Evolutionary conservation across 352 stramenopile species (phyloP).

Genomic region (Phytophthora fragariae): DNA sequence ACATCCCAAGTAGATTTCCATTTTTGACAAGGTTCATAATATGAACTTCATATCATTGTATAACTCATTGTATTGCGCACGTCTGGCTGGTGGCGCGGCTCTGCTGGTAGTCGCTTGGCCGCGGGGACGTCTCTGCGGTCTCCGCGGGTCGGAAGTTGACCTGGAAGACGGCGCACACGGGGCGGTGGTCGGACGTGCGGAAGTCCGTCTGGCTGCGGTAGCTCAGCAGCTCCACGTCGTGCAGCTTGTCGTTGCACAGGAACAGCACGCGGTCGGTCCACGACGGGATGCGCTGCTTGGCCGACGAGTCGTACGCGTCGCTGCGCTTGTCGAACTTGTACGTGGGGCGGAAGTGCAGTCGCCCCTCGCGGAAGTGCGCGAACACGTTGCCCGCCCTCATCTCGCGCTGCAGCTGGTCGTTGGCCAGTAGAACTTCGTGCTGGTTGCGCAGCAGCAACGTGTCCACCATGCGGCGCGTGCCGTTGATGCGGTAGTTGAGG

Average conservation of each 20-base stretch:
- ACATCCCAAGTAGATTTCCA: not conserved
- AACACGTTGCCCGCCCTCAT: slow-evolving; percentile 89
- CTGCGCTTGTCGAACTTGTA: slow-evolving; percentile 97
- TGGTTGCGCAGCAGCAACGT: slow-evolving; percentile 72
- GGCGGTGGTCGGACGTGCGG: slow-evolving; percentile 78
- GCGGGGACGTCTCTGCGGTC: slow-evolving; percentile 11
- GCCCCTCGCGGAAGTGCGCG: slow-evolving; percentile 89
- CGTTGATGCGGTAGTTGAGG: slow-evolving; percentile 95
- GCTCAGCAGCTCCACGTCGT: slow-evolving; percentile 63
- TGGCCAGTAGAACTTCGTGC: slow-evolving; percentile 81
- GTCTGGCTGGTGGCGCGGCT: slow-evolving; percentile 28
- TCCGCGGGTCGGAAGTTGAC: slow-evolving; percentile 43
- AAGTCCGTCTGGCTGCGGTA: slow-evolving; percentile 78
- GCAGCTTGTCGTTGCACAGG: slow-evolving; percentile 57
- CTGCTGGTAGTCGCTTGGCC: slow-evolving; percentile 4
- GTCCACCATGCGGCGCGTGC: slow-evolving; percentile 91
- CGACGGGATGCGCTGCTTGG: slow-evolving; percentile 95
- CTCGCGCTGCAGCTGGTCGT: slow-evolving; percentile 92
- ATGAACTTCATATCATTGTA: not conserved
- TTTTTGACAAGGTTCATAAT: not conserved
- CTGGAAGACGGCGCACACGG: slow-evolving; percentile 72
- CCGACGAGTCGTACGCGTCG: slow-evolving; percentile 93
- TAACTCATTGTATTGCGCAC: slow-evolving; percentile 24
- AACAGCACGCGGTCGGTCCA: slow-evolving; percentile 97
- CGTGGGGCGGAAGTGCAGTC: slow-evolving; percentile 93